Evolutionary conservation across 371 early-diverging fungal species (phyloP), one percentile per base, ranked within the genome.

Genomic region (Rhizopus stolonifer): DNA sequence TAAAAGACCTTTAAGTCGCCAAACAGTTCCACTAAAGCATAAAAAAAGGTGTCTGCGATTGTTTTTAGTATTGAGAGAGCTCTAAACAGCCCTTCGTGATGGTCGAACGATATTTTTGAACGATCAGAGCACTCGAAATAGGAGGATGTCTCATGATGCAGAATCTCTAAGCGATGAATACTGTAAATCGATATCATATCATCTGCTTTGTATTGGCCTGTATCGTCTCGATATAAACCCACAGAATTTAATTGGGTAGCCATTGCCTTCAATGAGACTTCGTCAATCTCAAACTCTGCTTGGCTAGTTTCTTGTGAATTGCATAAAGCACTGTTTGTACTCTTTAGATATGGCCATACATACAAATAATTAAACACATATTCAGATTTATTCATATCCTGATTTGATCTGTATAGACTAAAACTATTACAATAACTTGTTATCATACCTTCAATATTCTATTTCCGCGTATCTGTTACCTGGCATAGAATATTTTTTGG

Each of bases 201-300:
- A 26, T 29, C 46, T 46, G 29, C 46, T 29, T 46, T 34, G 48
- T 13, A 48, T 33, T 49, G 38, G 17, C 38, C 39, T 38, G 49
- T 24, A 38, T 49, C 39, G 39, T 49, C 49, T 49, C 49, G 22
- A 39, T 25, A 22, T 39, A 49, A 49, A 39, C 49, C 39, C 25
- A 22, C 48, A 47, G 48, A 47, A 47, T 47, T 11, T 34, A 49
- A 38, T 39, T 49, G 49, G 25, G 49, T 39, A 9, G 49, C 36
- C 49, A 49, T 38, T 49, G 24, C 38, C 39, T 36, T 38, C 39
- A 49, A 49, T 38, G 39, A 15, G 36, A 25, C 25, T 49, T 49
- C 49, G 25, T 39, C 49, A 49, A 49, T 25, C 39, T n/a, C 39
- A 21, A 49, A 39, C 39, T 38, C 49, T 49, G 49, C 8, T 49